Base-by-base conservation (phyloP, 1,139 yeast species). In the Yamadazyma blattariae region DNA sequence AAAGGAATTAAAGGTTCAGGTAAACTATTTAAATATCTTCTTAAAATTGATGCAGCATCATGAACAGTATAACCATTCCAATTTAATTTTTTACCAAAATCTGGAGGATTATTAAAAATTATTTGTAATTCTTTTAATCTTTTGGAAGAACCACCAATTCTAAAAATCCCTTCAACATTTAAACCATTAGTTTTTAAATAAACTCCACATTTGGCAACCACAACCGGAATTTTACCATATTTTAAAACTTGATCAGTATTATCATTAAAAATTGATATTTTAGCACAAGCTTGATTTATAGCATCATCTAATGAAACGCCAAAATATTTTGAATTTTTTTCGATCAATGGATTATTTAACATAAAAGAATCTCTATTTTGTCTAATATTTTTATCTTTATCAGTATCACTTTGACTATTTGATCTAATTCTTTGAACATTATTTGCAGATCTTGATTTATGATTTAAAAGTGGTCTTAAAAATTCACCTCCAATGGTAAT, bases 21-120 rank as follows among this genome's bases (percentile, higher is more conserved):
- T 38, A 92, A 71, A 29, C 90, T 83, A 55, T 90, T 88, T 44
- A 94, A 71, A 55, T 77, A 92, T 40, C 98, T 70, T 53, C 97
- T 72, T 40, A 92, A 73, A 24, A 92, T 71, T 20, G 95, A 86
- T 2, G 97, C 96, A 1, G 97, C 97, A 59, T 94, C 98, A 61
- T 94, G 98, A n/a, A 92, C 97, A 4, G 89, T 88, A 59, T 80
- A 92, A 1, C 95, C 94, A 36, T 85, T 88, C 98, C 98, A 92
- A 44, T 74, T 77, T 30, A 90, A 71, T 47, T 83, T 85, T 40
- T 88, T 78, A 17, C 98, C 99, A 55, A 82, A 94, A 41, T 79
- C 80, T 0, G 97, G 97, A 1, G 96, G 89, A 3, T 84, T 66
- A 41, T 90, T 87, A 64, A 92, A 92, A 7, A 83, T 71, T 27